Evolutionary conservation across 805 yeast genomes (phyloP).

Genomic region (Wickerhamomyces silvicola): DNA sequence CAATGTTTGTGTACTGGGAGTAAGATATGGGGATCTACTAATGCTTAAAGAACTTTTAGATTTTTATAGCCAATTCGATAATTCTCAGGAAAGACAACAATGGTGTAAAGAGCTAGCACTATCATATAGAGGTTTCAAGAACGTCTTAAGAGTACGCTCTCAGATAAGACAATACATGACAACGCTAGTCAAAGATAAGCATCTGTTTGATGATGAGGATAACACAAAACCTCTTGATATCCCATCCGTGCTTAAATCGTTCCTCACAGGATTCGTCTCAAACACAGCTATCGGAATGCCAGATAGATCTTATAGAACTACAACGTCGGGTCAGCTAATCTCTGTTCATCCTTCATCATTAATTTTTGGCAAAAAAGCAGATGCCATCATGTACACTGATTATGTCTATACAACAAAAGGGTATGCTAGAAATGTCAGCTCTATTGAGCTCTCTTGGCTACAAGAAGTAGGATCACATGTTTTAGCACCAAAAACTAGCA

Average conservation of each 20-base stretch:
- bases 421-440: conserved; percentile 84
- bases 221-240: conserved; percentile 36
- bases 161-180: conserved; percentile 71
- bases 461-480: conserved; percentile 47
- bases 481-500: conserved; percentile 10
- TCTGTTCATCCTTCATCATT: conserved; percentile 88
- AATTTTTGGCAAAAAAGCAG: conserved; percentile 73
- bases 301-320: conserved; percentile 85
- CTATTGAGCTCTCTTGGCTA: conserved; percentile 77
- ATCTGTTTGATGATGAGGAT: conserved; percentile 20
- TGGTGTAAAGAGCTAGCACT: conserved; percentile 84
- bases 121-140: conserved; percentile 72
- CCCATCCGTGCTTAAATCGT: conserved; percentile 63
- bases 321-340: conserved; percentile 74
- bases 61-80: conserved; percentile 39
- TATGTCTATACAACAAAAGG: conserved; percentile 91
- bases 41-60: conserved; percentile 75
- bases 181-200: conserved; percentile 34
- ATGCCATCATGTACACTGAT: conserved; percentile 91
- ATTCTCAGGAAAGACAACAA: conserved; percentile 49
- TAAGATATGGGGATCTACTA: conserved; percentile 72
- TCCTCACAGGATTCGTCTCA: conserved; percentile 74
- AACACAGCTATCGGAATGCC: conserved; percentile 95
- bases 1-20: conserved; percentile 64
- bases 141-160: conserved; percentile 65